Evolutionary conservation across 192 early-diverging fungal genomes (phyloP).

Genomic region (Coemansia sp.): DNA sequence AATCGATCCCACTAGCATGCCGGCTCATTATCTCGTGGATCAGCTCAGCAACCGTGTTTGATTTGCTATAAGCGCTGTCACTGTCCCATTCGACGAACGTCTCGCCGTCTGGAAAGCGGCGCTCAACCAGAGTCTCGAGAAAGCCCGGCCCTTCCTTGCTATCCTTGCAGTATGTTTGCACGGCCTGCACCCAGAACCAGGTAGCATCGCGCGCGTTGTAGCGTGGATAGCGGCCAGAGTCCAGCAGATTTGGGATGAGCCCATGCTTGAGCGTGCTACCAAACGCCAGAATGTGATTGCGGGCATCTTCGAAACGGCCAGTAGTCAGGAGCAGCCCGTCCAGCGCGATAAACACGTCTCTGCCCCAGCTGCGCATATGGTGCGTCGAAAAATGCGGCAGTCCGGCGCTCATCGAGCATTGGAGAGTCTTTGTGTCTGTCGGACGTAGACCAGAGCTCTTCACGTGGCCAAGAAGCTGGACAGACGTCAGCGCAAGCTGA

Average conservation of each 20-base stretch:
- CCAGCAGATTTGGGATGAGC: slow-evolving; percentile 94
- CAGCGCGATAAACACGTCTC: slow-evolving; percentile 93
- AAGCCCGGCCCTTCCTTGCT: slow-evolving; percentile 76
- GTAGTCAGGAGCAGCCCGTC: slow-evolving; percentile 80
- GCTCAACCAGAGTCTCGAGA: slow-evolving; percentile 64
- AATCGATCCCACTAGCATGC: slow-evolving; percentile 87
- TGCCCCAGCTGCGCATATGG: slow-evolving; percentile 98
- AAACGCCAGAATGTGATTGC: slow-evolving; percentile 85
- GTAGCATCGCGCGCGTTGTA: slow-evolving; percentile 96
- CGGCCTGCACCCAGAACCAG: slow-evolving; percentile 93
- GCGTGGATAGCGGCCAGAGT: slow-evolving; percentile 76
- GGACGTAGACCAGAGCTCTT: slow-evolving; percentile 83
- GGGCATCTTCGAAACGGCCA: slow-evolving; percentile 80
- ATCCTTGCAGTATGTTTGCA: slow-evolving; percentile 81
- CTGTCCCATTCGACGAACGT: slow-evolving; percentile 70
- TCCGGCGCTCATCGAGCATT: slow-evolving; percentile 84
- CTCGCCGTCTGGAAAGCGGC: slow-evolving; percentile 81
- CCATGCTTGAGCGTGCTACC: slow-evolving; percentile 91
- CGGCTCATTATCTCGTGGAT: slow-evolving; percentile 88
- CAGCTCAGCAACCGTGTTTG: slow-evolving; percentile 77
- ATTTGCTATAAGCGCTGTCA: slow-evolving; percentile 61
- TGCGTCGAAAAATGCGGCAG: slow-evolving; percentile 90
- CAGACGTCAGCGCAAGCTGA: slow-evolving; percentile 72
- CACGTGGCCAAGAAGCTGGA: slow-evolving; percentile 82
- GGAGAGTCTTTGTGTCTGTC: slow-evolving; percentile 21